A percentile compares a stretch with the other conserved stretches of the same genome.
Conservation (phyloP, 1,139 yeast genomes). For the Nakaseomyces uthaithaninus region DNA sequence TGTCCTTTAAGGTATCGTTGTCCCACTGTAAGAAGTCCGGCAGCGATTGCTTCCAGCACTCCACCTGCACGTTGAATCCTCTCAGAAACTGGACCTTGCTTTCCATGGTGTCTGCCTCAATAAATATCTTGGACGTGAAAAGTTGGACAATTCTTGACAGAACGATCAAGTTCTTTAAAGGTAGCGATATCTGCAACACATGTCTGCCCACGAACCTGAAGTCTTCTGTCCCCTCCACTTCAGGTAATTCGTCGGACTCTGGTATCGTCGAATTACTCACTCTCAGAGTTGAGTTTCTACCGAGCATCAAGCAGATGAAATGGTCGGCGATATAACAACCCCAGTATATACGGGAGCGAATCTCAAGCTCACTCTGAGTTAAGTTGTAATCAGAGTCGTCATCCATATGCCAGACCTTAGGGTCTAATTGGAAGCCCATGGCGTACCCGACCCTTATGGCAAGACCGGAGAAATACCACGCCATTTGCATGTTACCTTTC, state of each 20-base stretch:
- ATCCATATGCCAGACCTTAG: constrained; percentile 44
- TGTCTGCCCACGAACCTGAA: constrained; percentile 32
- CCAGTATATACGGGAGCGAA: constrained; percentile 57
- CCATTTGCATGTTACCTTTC: constrained; percentile 48
- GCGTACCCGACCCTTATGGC: constrained; percentile 61
- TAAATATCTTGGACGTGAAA: constrained; percentile 35
- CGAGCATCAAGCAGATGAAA: constrained; percentile 49
- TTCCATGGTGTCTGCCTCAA: constrained; percentile 25
- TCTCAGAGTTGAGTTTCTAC: constrained; percentile 51
- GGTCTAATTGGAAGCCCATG: constrained; percentile 56
- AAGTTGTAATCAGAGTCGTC: constrained; percentile 20
- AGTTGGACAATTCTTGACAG: constrained; percentile 50
- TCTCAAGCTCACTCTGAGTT: constrained; percentile 41
- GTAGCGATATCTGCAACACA: constrained; percentile 37
- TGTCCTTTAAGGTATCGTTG: constrained; percentile 34
- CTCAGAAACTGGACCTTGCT: constrained; percentile 29
- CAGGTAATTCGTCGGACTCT: constrained; percentile 55
- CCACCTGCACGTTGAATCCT: constrained; percentile 44
- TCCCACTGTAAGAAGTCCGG: constrained; percentile 48
- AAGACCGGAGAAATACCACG: constrained; percentile 59
- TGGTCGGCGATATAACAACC: constrained; percentile 61
- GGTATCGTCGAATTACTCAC: constrained; percentile 53
- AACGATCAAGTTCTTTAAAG: constrained; percentile 42
- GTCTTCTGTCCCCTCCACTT: constrained; percentile 47
- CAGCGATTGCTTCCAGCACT: constrained; percentile 42